Conservation (phyloP, 192 early-diverging fungal genomes). For the Rhizophagus clarus region DNA sequence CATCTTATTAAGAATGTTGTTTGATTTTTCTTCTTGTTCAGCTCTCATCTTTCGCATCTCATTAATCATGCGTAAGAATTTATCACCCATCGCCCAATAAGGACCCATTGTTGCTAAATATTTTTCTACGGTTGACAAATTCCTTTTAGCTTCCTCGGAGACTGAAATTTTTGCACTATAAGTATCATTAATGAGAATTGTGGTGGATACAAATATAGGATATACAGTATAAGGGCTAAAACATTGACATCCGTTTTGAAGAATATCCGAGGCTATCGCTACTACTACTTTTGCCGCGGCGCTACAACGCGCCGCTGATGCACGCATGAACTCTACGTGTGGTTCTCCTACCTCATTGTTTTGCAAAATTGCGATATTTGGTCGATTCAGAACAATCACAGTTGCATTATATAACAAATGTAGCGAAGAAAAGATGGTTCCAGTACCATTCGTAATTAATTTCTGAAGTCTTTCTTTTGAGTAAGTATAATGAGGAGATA, state of each 20-base stretch:
- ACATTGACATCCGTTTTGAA: slow-evolving; percentile 30
- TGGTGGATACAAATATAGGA: slow-evolving; percentile 50
- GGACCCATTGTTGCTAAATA: slow-evolving; percentile 44
- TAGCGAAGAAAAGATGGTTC: slow-evolving; percentile 40
- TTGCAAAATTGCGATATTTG: slow-evolving; percentile 37
- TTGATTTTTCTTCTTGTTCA: background rate
- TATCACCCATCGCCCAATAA: slow-evolving; percentile 58
- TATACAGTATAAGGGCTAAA: slow-evolving; percentile 52
- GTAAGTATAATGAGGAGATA: slow-evolving; percentile 40
- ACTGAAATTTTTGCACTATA: slow-evolving; percentile 42
- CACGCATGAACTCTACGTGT: slow-evolving; percentile 37
- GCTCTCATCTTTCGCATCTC: background rate
- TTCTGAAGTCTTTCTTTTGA: slow-evolving; percentile 43
- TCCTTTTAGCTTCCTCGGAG: slow-evolving; percentile 40
- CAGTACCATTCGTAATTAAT: slow-evolving; percentile 35
- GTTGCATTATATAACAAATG: slow-evolving; percentile 51
- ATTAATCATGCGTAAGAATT: slow-evolving; percentile 31
- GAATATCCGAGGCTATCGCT: slow-evolving; percentile 41
- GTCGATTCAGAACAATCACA: slow-evolving; percentile 53
- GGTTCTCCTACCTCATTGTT: background rate
- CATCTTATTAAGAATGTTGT: too few species aligned
- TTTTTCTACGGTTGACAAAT: slow-evolving; percentile 43
- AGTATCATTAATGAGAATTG: slow-evolving; percentile 52
- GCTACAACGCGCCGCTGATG: slow-evolving; percentile 43
- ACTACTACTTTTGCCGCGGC: slow-evolving; percentile 46